phyloP scores from a whole-genome alignment of 1,284 basidiomycete genomes.

The Xerocomus nothofagi region DNA sequence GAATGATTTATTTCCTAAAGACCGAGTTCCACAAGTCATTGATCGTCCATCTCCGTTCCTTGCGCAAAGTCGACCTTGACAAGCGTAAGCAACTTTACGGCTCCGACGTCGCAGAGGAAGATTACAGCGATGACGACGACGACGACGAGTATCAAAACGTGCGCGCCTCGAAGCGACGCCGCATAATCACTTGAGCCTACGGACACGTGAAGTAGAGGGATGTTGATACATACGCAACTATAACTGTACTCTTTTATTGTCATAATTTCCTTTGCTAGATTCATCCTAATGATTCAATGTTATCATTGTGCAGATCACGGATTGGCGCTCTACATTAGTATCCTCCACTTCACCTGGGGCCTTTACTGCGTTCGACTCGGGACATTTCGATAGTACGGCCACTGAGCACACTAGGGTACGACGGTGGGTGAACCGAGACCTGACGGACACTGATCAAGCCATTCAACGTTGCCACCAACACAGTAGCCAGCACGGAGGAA shows the following conservation, averaged over 20 bases:
- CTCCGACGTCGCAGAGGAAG: conserved; percentile 42
- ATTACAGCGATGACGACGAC: conserved; percentile 50
- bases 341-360: too few species aligned
- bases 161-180: conserved; percentile 35
- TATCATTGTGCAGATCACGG: conserved; percentile 21
- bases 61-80: conserved; percentile 58
- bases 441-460: too few species aligned
- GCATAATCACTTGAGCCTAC: conserved; percentile 26
- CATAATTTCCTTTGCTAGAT: conserved; percentile 33
- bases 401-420: too few species aligned
- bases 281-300: conserved; percentile 31
- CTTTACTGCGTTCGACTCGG: too few species aligned
- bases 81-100: conserved; percentile 48
- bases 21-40: conserved; percentile 66
- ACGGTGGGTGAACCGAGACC: too few species aligned
- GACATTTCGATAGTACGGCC: too few species aligned
- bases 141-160: conserved; percentile 43
- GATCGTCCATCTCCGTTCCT: conserved; percentile 49
- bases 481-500: too few species aligned
- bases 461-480: too few species aligned
- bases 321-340: background rate
- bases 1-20: conserved; percentile 37
- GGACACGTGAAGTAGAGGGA: conserved; percentile 24
- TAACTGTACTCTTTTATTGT: conserved; percentile 28
- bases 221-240: conserved; percentile 28